phyloP scores from a whole-genome alignment of 2,329 filamentous ascomycete genomes.

The Cercospora sp. region DNA sequence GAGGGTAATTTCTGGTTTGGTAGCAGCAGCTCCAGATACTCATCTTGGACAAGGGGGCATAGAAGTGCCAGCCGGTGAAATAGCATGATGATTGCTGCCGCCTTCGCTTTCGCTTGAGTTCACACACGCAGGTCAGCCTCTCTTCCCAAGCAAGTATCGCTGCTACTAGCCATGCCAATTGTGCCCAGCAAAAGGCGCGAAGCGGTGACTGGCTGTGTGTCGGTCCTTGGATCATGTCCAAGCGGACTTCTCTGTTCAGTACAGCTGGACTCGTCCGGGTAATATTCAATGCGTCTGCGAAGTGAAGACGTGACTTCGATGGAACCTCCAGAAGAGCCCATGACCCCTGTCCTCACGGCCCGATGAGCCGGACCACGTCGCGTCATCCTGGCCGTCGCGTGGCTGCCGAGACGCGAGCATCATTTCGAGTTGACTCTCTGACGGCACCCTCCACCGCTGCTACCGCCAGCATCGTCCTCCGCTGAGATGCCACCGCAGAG shows the following conservation, averaged over 20 bases:
- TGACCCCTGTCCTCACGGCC: not conserved
- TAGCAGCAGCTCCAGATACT: not conserved
- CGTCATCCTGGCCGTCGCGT: not conserved
- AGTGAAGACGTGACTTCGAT: not conserved
- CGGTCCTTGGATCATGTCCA: too few relatives aligned
- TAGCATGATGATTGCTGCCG: too few relatives aligned
- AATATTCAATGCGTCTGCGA: not conserved
- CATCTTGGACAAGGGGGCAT: too few relatives aligned
- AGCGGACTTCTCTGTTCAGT: not conserved
- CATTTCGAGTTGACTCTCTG: not conserved
- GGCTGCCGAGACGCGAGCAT: not conserved
- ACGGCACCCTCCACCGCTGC: not conserved
- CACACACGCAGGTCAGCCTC: too few relatives aligned
- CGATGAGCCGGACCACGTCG: not conserved
- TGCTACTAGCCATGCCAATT: too few relatives aligned
- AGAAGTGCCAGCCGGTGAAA: too few relatives aligned
- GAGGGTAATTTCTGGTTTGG: not conserved
- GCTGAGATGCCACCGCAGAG: constrained; percentile 41
- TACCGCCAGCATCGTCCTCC: not conserved
- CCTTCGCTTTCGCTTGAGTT: too few relatives aligned
- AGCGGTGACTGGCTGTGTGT: not conserved
- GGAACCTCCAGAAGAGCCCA: too few relatives aligned
- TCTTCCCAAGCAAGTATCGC: too few relatives aligned
- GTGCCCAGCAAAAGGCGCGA: too few relatives aligned
- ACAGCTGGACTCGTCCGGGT: not conserved